Evolutionary conservation across 768 basidiomycete genomes (phyloP).

Genomic region (Amylocystis lapponica): DNA sequence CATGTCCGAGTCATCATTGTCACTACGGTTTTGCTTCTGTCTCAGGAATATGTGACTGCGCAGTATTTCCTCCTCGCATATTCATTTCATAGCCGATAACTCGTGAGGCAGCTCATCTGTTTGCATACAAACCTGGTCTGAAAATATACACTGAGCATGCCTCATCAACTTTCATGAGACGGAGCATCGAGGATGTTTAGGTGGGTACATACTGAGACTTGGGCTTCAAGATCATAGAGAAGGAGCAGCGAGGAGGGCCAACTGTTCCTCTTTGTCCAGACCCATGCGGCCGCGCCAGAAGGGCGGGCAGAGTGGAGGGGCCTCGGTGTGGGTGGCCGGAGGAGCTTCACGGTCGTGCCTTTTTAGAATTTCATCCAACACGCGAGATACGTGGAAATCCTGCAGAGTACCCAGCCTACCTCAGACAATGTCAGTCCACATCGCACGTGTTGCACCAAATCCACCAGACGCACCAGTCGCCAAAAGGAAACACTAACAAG

Average conservation of each 20-base stretch:
- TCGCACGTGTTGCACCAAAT: not conserved
- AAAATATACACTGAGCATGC: too few species aligned
- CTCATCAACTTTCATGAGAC: too few species aligned
- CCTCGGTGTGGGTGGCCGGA: conserved; percentile 13
- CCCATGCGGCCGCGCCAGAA: conserved; percentile 78
- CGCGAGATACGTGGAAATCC: conserved; percentile 46
- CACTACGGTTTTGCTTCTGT: too few species aligned
- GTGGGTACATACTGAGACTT: too few species aligned
- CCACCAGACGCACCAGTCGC: conserved; percentile 55
- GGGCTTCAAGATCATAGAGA: not conserved
- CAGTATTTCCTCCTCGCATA: too few species aligned
- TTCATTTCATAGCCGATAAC: too few species aligned
- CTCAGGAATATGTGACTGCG: too few species aligned
- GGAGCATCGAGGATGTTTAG: too few species aligned
- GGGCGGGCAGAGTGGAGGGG: conserved; percentile 33
- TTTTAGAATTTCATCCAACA: conserved; percentile 42
- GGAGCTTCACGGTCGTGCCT: conserved; percentile 25
- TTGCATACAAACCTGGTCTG: too few species aligned
- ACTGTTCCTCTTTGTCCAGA: conserved; percentile 51
- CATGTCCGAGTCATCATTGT: too few species aligned
- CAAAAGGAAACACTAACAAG: conserved; percentile 60
- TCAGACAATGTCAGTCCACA: not conserved
- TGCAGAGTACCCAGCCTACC: conserved; percentile 59
- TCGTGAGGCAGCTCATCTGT: too few species aligned
- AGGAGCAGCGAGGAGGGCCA: conserved; percentile 25